Percentiles rank a stretch among this genome's conserved stretches.
These are phyloP conservation scores for Pseudocercospora fijiensis DNA, from an alignment of 2,329 filamentous ascomycete species.

Conservation along the genomic window DNA sequence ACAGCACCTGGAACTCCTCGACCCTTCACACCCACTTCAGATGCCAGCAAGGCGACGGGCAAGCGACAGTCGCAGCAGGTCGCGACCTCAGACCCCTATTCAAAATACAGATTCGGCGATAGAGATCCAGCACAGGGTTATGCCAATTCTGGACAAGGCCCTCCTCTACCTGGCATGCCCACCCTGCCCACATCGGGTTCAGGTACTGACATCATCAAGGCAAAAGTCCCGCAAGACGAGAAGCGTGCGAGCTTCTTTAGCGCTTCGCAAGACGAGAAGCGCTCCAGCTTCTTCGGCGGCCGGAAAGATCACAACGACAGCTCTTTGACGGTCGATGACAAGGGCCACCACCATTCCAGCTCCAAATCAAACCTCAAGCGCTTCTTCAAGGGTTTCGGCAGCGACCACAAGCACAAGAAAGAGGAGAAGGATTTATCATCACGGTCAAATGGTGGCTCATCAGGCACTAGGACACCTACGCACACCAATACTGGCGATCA, in stretches of 20 bases:
- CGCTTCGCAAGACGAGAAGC: constrained; percentile 52
- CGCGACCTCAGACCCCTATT: constrained; percentile 45
- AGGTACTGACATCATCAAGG: constrained; percentile 12
- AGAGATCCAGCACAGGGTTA: constrained; percentile 64
- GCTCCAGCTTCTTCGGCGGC: constrained; percentile 55
- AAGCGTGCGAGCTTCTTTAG: constrained; percentile 58
- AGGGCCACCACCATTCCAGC: constrained; percentile 46
- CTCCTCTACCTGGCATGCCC: constrained; percentile 32
- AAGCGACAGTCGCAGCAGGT: constrained; percentile 65
- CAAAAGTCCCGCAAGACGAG: constrained; percentile 18
- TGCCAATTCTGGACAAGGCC: constrained; percentile 44
- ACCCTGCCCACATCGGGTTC: constrained; percentile 47
- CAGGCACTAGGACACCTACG: constrained; percentile 32
- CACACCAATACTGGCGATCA: constrained; percentile 36
- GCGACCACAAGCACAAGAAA: constrained; percentile 60
- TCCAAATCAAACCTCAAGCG: constrained; percentile 95
- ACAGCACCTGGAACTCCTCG: constrained; percentile 55
- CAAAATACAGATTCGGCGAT: constrained; percentile 78
- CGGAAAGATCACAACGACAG: constrained; percentile 55
- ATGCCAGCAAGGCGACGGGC: constrained; percentile 76
- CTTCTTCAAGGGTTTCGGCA: constrained; percentile 75
- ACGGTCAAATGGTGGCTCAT: constrained; percentile 25
- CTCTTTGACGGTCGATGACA: constrained; percentile 40
- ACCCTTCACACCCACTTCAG: constrained; percentile 60
- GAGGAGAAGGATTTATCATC: constrained; percentile 41